Percentiles rank a stretch among this genome's conserved stretches.
Conservation (phyloP, 2,329 filamentous ascomycete genomes). For the Xylaria hypoxylon region DNA sequence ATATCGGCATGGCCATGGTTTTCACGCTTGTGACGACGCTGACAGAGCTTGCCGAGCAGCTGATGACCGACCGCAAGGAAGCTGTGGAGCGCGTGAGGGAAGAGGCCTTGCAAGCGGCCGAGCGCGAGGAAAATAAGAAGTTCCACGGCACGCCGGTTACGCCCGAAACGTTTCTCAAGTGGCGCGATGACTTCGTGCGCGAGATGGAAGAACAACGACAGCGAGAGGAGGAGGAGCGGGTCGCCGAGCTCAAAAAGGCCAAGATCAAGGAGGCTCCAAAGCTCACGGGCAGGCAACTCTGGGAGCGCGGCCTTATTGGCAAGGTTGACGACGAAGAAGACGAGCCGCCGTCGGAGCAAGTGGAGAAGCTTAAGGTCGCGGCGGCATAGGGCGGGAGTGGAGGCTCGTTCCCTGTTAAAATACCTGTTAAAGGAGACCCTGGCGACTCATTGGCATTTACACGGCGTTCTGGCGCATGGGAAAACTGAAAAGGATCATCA, state of each 20-base stretch:
- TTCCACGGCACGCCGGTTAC: conserved; percentile 93
- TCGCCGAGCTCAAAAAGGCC: conserved; percentile 85
- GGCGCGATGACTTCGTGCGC: conserved; percentile 80
- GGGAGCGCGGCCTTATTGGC: conserved; percentile 78
- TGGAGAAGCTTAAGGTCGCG: conserved; percentile 79
- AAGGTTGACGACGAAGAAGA: conserved; percentile 75
- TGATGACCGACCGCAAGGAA: conserved; percentile 79
- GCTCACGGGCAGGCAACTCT: conserved; percentile 79
- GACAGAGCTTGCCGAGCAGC: conserved; percentile 89
- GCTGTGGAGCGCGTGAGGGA: conserved; percentile 69
- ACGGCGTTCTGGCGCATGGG: conserved; percentile 44
- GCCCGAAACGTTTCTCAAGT: conserved; percentile 84
- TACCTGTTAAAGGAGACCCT: conserved; percentile 14
- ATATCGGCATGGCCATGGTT: conserved; percentile 96
- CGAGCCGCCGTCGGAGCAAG: conserved; percentile 65
- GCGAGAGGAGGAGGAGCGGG: conserved; percentile 78
- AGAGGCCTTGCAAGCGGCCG: conserved; percentile 67
- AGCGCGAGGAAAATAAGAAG: conserved; percentile 95
- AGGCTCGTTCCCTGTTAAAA: conserved; percentile 1
- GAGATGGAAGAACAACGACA: conserved; percentile 83
- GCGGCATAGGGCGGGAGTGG: conserved; percentile 58
- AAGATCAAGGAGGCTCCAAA: conserved; percentile 79
- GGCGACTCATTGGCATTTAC: conserved; percentile 40
- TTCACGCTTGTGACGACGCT: conserved; percentile 89
- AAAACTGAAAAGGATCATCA: conserved; percentile 32